Conservation (phyloP, 192 early-diverging fungal genomes). For the Backusella sp. region DNA sequence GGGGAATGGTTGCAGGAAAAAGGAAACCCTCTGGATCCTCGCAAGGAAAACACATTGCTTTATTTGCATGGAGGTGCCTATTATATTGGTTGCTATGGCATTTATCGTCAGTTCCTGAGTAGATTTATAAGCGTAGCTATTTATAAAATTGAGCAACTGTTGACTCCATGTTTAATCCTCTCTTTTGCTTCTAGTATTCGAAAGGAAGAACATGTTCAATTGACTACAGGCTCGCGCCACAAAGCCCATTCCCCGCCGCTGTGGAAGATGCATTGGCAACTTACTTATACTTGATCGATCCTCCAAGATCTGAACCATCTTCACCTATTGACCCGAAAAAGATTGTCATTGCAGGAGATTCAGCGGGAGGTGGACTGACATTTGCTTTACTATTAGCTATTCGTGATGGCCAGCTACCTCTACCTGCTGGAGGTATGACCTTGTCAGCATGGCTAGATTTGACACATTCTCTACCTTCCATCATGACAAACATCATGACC, state of each 20-base stretch:
- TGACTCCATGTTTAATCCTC: neutral
- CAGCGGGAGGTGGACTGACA: conserved; percentile 65
- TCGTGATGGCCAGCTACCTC: conserved; percentile 51
- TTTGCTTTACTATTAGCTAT: conserved; percentile 56
- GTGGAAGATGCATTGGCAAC: conserved; percentile 79
- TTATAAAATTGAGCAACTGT: neutral
- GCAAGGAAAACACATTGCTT: conserved; percentile 57
- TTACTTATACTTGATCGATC: conserved; percentile 63
- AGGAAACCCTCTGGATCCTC: conserved; percentile 16
- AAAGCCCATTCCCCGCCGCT: conserved; percentile 77
- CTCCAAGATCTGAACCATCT: conserved; percentile 43
- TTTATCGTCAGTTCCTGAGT: conserved; percentile 42
- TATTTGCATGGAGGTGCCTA: conserved; percentile 81
- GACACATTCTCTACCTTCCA: conserved; percentile 46
- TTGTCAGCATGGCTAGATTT: conserved; percentile 69
- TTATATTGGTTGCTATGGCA: conserved; percentile 37
- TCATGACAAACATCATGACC: conserved; percentile 24
- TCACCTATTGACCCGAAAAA: conserved; percentile 47
- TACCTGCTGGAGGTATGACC: conserved; percentile 53
- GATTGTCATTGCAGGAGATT: conserved; percentile 68
- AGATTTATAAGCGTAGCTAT: conserved; percentile 45
- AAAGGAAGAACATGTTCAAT: conserved; percentile 32
- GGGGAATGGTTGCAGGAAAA: conserved; percentile 42
- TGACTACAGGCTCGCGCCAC: conserved; percentile 81
- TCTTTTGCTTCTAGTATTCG: conserved; percentile 9